These are phyloP conservation scores for Salix udensis DNA, from an alignment of 345 rosid genomes.

Conservation along the genomic window DNA sequence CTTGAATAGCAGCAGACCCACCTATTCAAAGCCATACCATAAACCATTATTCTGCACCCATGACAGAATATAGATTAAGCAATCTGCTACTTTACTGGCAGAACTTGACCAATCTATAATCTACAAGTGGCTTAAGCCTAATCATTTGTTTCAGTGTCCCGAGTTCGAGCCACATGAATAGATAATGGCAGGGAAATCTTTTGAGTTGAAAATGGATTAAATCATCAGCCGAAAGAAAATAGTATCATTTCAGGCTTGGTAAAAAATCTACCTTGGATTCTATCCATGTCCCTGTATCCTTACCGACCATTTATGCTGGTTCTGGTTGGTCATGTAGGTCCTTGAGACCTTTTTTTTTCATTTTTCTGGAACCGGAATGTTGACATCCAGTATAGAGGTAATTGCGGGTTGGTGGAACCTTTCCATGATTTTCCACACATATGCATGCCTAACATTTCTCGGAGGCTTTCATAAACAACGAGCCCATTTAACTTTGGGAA, in stretches of 20 bases:
- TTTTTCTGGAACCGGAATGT: neutral
- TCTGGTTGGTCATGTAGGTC: neutral
- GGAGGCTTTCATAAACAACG: neutral
- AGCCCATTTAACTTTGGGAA: neutral
- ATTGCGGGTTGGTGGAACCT: neutral
- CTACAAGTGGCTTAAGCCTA: neutral
- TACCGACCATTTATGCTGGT: neutral
- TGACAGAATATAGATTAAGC: constrained; percentile 7
- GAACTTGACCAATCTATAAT: neutral
- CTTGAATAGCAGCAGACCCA: constrained; percentile 28
- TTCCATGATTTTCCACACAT: constrained; percentile 3
- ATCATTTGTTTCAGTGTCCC: neutral
- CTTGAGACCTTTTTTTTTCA: neutral
- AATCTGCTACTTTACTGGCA: neutral
- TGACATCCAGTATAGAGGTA: constrained; percentile 2
- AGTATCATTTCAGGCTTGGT: neutral
- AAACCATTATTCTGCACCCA: constrained; percentile 19
- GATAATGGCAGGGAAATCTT: neutral
- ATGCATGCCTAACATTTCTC: neutral
- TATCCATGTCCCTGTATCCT: neutral
- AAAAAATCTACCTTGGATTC: constrained; percentile 20
- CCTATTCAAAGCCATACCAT: constrained; percentile 13
- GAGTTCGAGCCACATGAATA: neutral
- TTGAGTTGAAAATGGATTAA: neutral
- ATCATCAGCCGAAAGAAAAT: neutral